A percentile compares a stretch with the other conserved stretches of the same genome.
These are phyloP conservation scores for Ascocoryne sarcoides DNA, from an alignment of 2,329 filamentous ascomycete genomes.

Conservation along the genomic window DNA sequence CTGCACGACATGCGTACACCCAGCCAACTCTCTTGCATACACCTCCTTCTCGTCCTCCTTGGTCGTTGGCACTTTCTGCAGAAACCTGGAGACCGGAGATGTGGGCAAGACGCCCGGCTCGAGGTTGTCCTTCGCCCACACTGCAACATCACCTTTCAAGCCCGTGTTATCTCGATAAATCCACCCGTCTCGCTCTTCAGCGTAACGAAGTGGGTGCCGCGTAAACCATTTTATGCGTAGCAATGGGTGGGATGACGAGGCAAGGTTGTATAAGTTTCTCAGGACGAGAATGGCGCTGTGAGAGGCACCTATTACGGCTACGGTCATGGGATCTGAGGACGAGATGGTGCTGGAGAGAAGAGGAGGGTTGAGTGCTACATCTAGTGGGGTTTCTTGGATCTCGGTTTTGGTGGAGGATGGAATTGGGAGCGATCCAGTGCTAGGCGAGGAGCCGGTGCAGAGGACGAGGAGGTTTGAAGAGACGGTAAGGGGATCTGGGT, in stretches of 20 bases:
- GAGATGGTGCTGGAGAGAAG: slow-evolving; percentile 35
- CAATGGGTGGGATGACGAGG: slow-evolving; percentile 40
- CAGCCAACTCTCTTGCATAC: slow-evolving; percentile 38
- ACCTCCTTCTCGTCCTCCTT: slow-evolving; percentile 33
- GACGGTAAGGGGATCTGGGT: slow-evolving; percentile 7
- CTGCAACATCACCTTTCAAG: slow-evolving; percentile 51
- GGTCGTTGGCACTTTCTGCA: slow-evolving; percentile 23
- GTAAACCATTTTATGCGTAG: slow-evolving; percentile 54
- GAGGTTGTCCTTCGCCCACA: slow-evolving; percentile 49
- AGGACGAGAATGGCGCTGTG: slow-evolving; percentile 56
- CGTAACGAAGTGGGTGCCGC: slow-evolving; percentile 51
- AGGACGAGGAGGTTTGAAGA: slow-evolving; percentile 36
- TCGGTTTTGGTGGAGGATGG: no score
- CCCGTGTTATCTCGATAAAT: slow-evolving; percentile 58
- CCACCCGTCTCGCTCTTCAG: slow-evolving; percentile 53
- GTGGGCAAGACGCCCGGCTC: slow-evolving; percentile 40
- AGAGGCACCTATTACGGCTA: slow-evolving; percentile 53
- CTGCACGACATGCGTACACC: slow-evolving; percentile 45
- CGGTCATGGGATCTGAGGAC: slow-evolving; percentile 30
- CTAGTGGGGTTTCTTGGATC: slow-evolving; percentile 41
- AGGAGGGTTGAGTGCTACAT: slow-evolving; percentile 46
- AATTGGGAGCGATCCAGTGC: no score
- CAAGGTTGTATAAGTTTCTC: slow-evolving; percentile 49
- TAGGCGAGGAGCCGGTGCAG: slow-evolving; percentile 47
- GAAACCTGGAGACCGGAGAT: slow-evolving; percentile 21